A percentile compares a stretch with the other conserved stretches of the same genome.
Conservation (phyloP, 2,329 filamentous ascomycete genomes). For the Aspergillus clavatus region DNA sequence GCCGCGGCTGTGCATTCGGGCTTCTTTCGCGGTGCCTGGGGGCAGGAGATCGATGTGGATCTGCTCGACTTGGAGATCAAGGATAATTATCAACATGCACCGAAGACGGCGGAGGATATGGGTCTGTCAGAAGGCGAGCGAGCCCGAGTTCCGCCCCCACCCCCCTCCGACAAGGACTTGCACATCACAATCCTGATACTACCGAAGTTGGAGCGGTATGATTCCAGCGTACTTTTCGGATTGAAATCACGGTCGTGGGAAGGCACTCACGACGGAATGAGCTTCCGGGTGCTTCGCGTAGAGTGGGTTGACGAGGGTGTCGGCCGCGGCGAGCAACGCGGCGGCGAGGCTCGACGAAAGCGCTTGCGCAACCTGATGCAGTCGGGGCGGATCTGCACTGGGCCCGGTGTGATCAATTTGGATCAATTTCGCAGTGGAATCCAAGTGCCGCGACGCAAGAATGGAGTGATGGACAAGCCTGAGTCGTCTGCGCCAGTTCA, state of each 20-base stretch:
- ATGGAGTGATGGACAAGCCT: conserved; percentile 20
- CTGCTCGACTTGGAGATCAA: conserved; percentile 57
- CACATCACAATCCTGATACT: conserved; percentile 84
- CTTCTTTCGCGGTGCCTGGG: conserved; percentile 86
- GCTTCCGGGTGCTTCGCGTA: conserved; percentile 75
- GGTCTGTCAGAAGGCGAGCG: conserved; percentile 20
- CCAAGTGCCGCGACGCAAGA: conserved; percentile 25
- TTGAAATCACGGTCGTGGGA: conserved; percentile 78
- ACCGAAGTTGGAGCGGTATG: conserved; percentile 72
- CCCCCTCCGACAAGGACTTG: conserved; percentile 66
- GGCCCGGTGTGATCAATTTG: conserved; percentile 32
- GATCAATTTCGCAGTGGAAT: conserved; percentile 32
- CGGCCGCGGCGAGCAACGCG: conserved; percentile 43
- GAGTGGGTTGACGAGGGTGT: conserved; percentile 76
- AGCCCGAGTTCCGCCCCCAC: conserved; percentile 41
- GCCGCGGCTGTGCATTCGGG: conserved; percentile 90
- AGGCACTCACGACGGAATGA: conserved; percentile 75
- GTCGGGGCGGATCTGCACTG: conserved; percentile 40
- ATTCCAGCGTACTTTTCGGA: conserved; percentile 69
- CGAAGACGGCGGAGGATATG: conserved; percentile 36
- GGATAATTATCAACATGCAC: conserved; percentile 43
- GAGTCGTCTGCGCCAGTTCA: conserved; percentile 26
- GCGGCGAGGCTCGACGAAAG: conserved; percentile 46
- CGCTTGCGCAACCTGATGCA: conserved; percentile 44
- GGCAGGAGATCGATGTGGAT: conserved; percentile 66